phyloP scores from a whole-genome alignment of 2,329 filamentous ascomycete species.

The Seiridium cupressi region DNA sequence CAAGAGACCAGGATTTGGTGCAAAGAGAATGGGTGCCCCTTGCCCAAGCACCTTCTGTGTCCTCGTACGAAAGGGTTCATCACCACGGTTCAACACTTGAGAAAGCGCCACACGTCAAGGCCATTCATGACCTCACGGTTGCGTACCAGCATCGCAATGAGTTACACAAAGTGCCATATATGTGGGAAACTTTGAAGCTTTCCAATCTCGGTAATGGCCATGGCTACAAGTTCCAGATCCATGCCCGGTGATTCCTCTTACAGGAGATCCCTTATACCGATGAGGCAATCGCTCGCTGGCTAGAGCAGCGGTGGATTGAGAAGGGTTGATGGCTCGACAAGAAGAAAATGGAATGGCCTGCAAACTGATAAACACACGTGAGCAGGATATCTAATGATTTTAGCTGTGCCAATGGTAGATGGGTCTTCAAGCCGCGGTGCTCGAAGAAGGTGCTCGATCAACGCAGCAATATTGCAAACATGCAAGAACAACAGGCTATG shows the following conservation, averaged over 20 bases:
- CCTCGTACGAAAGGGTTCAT: slow-evolving; percentile 62
- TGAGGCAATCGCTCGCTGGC: slow-evolving; percentile 47
- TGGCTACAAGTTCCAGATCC: slow-evolving; percentile 49
- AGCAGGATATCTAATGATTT: not conserved
- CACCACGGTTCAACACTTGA: slow-evolving; percentile 54
- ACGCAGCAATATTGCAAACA: not conserved
- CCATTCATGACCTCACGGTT: slow-evolving; percentile 55
- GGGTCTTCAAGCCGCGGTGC: not conserved
- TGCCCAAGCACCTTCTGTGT: slow-evolving; percentile 58
- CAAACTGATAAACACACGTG: not conserved
- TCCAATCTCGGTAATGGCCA: slow-evolving; percentile 33
- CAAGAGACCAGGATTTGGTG: slow-evolving; percentile 51
- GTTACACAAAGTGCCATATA: slow-evolving; percentile 46
- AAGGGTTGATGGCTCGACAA: slow-evolving; percentile 51
- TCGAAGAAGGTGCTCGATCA: slow-evolving; percentile 1
- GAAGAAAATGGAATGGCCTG: slow-evolving; percentile 39
- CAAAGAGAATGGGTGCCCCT: slow-evolving; percentile 42
- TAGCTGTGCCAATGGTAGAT: not conserved
- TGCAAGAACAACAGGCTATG: not conserved
- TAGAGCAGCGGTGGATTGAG: slow-evolving; percentile 51
- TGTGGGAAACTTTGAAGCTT: slow-evolving; percentile 51
- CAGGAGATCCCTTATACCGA: slow-evolving; percentile 46
- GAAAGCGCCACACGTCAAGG: slow-evolving; percentile 49
- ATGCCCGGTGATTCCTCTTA: slow-evolving; percentile 46
- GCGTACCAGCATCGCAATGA: slow-evolving; percentile 44